Percentiles rank a stretch among this genome's conserved stretches.
These are phyloP conservation scores for Didymella segeticola DNA, from an alignment of 2,329 filamentous ascomycete species.

Conservation along the genomic window DNA sequence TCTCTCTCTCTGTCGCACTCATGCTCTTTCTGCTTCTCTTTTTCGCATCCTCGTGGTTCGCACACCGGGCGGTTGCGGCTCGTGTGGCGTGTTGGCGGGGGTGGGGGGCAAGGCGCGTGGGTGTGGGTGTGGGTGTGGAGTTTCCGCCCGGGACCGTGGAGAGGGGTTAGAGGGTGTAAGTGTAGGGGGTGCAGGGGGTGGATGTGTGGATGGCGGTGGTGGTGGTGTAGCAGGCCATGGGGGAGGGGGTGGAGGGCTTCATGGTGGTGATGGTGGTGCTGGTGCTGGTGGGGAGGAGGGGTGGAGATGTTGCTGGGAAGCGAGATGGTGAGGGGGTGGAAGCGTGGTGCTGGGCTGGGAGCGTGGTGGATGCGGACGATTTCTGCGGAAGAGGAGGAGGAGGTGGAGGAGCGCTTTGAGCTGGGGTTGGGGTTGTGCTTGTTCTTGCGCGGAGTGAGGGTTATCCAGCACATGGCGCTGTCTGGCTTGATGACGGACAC, in stretches of 20 bases:
- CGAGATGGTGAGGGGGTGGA: slow-evolving; percentile 32
- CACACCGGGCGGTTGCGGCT: not conserved
- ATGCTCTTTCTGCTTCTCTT: too few relatives aligned
- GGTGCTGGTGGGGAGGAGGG: slow-evolving; percentile 1
- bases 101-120: slow-evolving; percentile 5
- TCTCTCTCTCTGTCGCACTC: too few relatives aligned
- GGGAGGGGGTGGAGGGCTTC: slow-evolving; percentile 16
- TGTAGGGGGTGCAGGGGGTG: slow-evolving; percentile 36
- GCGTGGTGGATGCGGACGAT: slow-evolving; percentile 38
- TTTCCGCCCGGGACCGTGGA: slow-evolving; percentile 30
- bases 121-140: not conserved
- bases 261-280: slow-evolving; percentile 17
- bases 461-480: slow-evolving; percentile 43
- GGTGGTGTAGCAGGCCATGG: slow-evolving; percentile 23
- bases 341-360: slow-evolving; percentile 28
- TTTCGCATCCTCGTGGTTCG: too few relatives aligned
- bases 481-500: not conserved
- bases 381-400: slow-evolving; percentile 24
- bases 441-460: slow-evolving; percentile 34
- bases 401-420: slow-evolving; percentile 7
- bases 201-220: slow-evolving; percentile 27
- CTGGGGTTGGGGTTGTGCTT: too few relatives aligned
- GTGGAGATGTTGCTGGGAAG: slow-evolving; percentile 25
- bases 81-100: slow-evolving; percentile 23
- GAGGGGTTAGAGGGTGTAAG: slow-evolving; percentile 30